Conservation (phyloP, 495 filamentous ascomycete species). For the Penicillium robsamsonii region DNA sequence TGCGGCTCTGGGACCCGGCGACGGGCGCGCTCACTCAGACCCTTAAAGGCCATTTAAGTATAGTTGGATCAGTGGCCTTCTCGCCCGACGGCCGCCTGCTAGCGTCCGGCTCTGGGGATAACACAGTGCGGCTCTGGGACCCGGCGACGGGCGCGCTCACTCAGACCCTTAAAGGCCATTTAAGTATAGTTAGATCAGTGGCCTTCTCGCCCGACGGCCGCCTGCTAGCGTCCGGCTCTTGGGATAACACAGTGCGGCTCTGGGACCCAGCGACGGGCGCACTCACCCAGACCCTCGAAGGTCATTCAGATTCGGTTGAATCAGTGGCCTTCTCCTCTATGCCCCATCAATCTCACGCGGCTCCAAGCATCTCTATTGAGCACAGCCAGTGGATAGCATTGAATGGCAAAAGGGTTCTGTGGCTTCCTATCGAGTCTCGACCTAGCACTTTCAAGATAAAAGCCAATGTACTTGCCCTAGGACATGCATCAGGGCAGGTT, state of each 20-base stretch:
- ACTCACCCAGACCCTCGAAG: background rate
- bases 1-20: conserved; percentile 33
- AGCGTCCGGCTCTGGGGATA: background rate
- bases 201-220: background rate
- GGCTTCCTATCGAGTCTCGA: background rate
- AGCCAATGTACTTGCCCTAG: background rate
- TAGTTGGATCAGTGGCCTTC: background rate
- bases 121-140: background rate
- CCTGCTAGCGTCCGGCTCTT: background rate
- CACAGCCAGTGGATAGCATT: background rate
- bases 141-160: background rate
- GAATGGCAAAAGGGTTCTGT: background rate
- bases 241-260: background rate
- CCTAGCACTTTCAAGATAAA: background rate
- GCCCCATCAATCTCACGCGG: background rate
- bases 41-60: conserved; percentile 4
- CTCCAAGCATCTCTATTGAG: conserved; percentile 1
- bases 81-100: background rate
- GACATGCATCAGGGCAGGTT: background rate
- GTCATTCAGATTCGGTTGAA: conserved; percentile 12
- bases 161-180: background rate
- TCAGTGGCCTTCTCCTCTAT: conserved; percentile 21
- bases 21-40: conserved; percentile 6
- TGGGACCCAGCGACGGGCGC: background rate
- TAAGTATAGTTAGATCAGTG: background rate